Evolutionary conservation across 23 red algal species (phyloP), one percentile per base, ranked within the genome.

Genomic region (Gracilaria vermiculophylla): DNA sequence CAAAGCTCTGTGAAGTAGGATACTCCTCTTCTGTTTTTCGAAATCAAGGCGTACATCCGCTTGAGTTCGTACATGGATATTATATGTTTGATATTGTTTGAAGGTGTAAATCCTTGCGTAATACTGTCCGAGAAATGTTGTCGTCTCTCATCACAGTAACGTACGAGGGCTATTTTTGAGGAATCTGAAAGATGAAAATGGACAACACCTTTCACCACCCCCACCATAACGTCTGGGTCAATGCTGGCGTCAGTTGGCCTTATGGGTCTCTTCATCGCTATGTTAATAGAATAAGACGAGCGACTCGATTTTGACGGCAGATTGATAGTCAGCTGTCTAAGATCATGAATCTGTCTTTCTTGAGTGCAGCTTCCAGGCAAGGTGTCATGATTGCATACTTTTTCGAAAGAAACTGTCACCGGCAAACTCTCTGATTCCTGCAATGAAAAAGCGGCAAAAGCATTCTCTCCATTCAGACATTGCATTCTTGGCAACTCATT

Each of bases 51-150:
- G 44, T 62, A 88, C 66, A 88, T 27, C 14, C 84, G 43, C 67
- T 88, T 88, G 43, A 88, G 40, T 61, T 88, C 84, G 53, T 77
- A 88, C 53, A 88, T 44, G 12, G 84, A 55, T 42, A 78, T 47
- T 27, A 65, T 47, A 19, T 66, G 27, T 65, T 70, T 42, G 27
- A 66, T 49, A 49, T 64, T 64, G 35, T 78, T 70, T 0, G 36
- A 41, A 3, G 57, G 33, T 41, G 49, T 45, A 10, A 39, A 49
- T 65, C 9, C 28, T 33, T 34, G 21, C 4, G 37, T 37, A 28
- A 62, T 39, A 27, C 32, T 52, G 33, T 88, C 84, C 5, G 58
- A 67, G 41, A 78, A 78, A 47, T 88, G 43, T 44, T 88, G 47
- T 47, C 66, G 10, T 6, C 53, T 47, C 39, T 77, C 28, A 27